phyloP scores from a whole-genome alignment of 108 stramenopile species.

The Cyclotella atomus region DNA sequence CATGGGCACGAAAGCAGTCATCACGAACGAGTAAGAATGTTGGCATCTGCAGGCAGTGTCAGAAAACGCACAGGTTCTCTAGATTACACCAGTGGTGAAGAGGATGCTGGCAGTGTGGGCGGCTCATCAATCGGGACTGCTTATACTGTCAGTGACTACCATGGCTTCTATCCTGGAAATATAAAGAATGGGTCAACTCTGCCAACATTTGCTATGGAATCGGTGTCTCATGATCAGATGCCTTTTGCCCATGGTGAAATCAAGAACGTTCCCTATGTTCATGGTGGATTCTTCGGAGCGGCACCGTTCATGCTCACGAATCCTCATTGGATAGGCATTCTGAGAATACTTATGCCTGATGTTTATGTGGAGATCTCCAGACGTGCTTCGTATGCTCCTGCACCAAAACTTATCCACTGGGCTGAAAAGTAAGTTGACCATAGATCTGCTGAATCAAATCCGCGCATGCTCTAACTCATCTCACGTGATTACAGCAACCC shows the following conservation, averaged over 20 bases:
- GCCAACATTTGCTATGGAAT: constrained; percentile 60
- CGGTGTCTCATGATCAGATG: constrained; percentile 72
- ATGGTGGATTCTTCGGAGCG: constrained; percentile 91
- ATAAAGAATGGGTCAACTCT: constrained; percentile 41
- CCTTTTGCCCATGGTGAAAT: constrained; percentile 67
- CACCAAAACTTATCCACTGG: constrained; percentile 84
- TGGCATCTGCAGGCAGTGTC: constrained; percentile 24
- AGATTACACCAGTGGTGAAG: constrained; percentile 13
- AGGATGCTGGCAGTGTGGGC: constrained; percentile 13
- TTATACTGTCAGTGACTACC: constrained; percentile 7
- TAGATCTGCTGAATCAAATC: not conserved
- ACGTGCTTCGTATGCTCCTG: constrained; percentile 66
- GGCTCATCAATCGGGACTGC: constrained; percentile 26
- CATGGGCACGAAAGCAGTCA: constrained; percentile 40
- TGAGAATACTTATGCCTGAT: constrained; percentile 82
- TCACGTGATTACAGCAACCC: constrained; percentile 59
- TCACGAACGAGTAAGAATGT: constrained; percentile 49
- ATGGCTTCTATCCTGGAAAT: constrained; percentile 6
- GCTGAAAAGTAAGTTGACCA: constrained; percentile 67
- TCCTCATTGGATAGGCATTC: constrained; percentile 78
- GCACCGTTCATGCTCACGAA: constrained; percentile 87
- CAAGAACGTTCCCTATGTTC: constrained; percentile 74
- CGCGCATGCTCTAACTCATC: not conserved
- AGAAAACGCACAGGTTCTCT: not conserved
- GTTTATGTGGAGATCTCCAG: constrained; percentile 85